phyloP scores from a whole-genome alignment of 352 stramenopile genomes.

The Pythium phragmiticola region DNA sequence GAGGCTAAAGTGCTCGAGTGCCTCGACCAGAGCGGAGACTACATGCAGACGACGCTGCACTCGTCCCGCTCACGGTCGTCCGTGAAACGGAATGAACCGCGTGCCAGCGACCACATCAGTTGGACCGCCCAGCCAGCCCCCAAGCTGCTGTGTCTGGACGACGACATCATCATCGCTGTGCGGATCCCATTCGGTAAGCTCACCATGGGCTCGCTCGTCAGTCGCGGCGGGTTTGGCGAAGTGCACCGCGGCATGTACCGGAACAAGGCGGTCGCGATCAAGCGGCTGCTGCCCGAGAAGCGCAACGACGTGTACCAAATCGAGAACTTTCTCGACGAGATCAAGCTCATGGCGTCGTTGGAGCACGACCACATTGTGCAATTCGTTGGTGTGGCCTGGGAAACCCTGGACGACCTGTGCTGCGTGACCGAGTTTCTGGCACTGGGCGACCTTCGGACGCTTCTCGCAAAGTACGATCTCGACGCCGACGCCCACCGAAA shows the following conservation, averaged over 20 bases:
- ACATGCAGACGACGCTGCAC: slow-evolving; percentile 1
- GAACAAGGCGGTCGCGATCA: slow-evolving; percentile 52
- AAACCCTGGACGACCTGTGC: slow-evolving; percentile 27
- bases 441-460: slow-evolving; percentile 7
- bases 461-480: slow-evolving; percentile 3
- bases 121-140: not conserved
- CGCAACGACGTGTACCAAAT: slow-evolving; percentile 52
- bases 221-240: slow-evolving; percentile 48
- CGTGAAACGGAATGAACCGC: not conserved
- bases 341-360: slow-evolving; percentile 55
- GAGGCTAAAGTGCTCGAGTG: slow-evolving; percentile 7
- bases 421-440: slow-evolving; percentile 32
- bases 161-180: slow-evolving; percentile 17
- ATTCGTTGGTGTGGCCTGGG: slow-evolving; percentile 70
- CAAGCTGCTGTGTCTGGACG: slow-evolving; percentile 3
- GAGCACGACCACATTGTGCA: slow-evolving; percentile 61
- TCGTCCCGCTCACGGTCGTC: slow-evolving; percentile 4
- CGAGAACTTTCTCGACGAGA: slow-evolving; percentile 48
- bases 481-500: not conserved
- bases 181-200: slow-evolving; percentile 51
- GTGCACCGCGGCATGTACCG: slow-evolving; percentile 49
- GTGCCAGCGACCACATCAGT: not conserved
- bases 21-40: not conserved
- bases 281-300: slow-evolving; percentile 51
- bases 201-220: slow-evolving; percentile 37